These are phyloP conservation scores for Sclerotinia borealis DNA, from an alignment of 2,329 filamentous ascomycete species.

Conservation along the genomic window DNA sequence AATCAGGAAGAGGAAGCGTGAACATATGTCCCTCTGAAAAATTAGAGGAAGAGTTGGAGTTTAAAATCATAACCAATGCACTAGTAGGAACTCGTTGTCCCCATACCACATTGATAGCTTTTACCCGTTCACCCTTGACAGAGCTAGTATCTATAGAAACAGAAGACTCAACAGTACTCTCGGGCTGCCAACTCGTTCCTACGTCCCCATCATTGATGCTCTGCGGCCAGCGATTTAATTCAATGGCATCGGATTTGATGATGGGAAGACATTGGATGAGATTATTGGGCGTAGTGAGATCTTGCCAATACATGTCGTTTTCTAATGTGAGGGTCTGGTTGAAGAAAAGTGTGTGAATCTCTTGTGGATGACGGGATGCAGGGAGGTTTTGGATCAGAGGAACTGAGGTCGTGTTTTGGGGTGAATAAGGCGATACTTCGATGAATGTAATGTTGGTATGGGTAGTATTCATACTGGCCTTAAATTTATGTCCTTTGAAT, in stretches of 20 bases:
- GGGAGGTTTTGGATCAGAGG: conserved; percentile 42
- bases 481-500: conserved; percentile 12
- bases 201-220: conserved; percentile 57
- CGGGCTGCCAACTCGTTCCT: conserved; percentile 60
- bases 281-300: conserved; percentile 46
- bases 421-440: conserved; percentile 34
- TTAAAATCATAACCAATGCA: neutral
- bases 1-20: neutral
- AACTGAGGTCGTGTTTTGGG: conserved; percentile 28
- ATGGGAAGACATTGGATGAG: conserved; percentile 53
- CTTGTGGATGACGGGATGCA: conserved; percentile 32
- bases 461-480: conserved; percentile 14
- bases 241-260: conserved; percentile 38
- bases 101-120: neutral
- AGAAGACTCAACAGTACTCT: neutral
- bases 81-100: neutral
- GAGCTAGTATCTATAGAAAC: neutral
- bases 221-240: conserved; percentile 59
- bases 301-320: conserved; percentile 48
- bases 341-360: conserved; percentile 36
- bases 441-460: conserved; percentile 49
- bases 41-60: neutral
- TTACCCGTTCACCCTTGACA: neutral
- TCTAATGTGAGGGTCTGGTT: conserved; percentile 44
- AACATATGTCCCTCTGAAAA: neutral